These are phyloP conservation scores for Aureobasidium sp. DNA, from an alignment of 2,329 filamentous ascomycete genomes.

Conservation along the genomic window DNA sequence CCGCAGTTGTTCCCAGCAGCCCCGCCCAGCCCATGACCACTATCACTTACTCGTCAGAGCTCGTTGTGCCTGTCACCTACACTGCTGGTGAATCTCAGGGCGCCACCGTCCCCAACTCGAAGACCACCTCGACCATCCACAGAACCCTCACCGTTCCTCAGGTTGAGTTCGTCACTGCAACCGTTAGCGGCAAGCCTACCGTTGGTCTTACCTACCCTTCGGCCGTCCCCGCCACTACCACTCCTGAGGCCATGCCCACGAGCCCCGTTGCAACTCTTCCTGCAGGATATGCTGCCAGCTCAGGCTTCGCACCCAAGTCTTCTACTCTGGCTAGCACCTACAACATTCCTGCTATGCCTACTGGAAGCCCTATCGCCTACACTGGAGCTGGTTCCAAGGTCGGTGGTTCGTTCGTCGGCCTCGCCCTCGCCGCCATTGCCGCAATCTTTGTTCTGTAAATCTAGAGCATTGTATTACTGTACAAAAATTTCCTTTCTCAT, in stretches of 20 bases:
- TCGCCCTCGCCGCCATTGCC: conserved; percentile 18
- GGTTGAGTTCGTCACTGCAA: conserved; percentile 35
- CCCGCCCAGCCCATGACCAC: conserved; percentile 26
- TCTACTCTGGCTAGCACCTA: conserved; percentile 12
- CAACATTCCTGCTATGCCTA: conserved; percentile 15
- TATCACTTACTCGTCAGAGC: conserved; percentile 31
- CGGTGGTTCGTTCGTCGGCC: conserved; percentile 15
- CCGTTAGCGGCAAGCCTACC: conserved; percentile 22
- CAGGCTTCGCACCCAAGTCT: background rate
- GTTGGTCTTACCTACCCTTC: conserved; percentile 26
- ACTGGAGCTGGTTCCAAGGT: conserved; percentile 18
- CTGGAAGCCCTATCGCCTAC: conserved; percentile 17
- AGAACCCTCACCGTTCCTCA: conserved; percentile 39
- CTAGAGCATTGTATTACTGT: background rate
- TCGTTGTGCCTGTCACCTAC: conserved; percentile 30
- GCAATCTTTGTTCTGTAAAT: conserved; percentile 20
- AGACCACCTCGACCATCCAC: conserved; percentile 24
- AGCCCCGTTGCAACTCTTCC: conserved; percentile 16
- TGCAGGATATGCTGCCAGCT: conserved; percentile 8
- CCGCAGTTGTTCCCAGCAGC: conserved; percentile 1
- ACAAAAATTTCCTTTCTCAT: background rate
- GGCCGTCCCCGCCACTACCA: conserved; percentile 23
- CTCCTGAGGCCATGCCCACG: conserved; percentile 7
- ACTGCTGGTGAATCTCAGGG: conserved; percentile 26
- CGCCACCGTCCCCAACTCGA: conserved; percentile 24